These are phyloP conservation scores for Nothomitra cinnamomea DNA, from an alignment of 2,329 filamentous ascomycete genomes.

Conservation along the genomic window DNA sequence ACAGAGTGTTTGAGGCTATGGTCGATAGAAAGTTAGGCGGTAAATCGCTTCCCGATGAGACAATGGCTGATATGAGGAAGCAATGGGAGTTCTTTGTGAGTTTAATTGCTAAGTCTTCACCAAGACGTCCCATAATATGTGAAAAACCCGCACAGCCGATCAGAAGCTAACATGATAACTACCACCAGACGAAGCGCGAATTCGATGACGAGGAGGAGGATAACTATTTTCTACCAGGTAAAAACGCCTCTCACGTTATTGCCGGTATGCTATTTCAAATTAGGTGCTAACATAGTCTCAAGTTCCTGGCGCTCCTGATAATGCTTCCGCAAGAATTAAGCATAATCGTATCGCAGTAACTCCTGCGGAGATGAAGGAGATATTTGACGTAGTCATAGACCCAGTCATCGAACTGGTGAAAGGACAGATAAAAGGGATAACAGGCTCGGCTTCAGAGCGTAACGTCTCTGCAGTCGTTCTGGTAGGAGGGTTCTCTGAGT, in stretches of 20 bases:
- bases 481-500: constrained; percentile 33
- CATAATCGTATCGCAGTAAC: neutral
- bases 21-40: constrained; percentile 27
- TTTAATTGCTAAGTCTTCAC: too few species aligned
- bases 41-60: constrained; percentile 26
- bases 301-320: neutral
- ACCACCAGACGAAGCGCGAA: neutral
- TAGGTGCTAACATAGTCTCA: neutral
- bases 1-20: constrained; percentile 30
- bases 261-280: neutral
- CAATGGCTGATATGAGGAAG: constrained; percentile 24
- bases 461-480: constrained; percentile 26
- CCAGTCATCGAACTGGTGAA: neutral
- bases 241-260: neutral
- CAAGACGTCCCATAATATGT: too few species aligned
- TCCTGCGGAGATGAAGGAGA: neutral
- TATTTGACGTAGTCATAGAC: neutral
- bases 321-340: neutral
- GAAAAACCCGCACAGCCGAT: too few species aligned
- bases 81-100: constrained; percentile 22
- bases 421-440: neutral
- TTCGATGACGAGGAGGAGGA: neutral
- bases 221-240: neutral
- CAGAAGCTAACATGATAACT: too few species aligned
- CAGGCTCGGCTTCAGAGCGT: constrained; percentile 10